Base-by-base conservation (phyloP, 345 rosid species). In the Durio zibethinus region DNA sequence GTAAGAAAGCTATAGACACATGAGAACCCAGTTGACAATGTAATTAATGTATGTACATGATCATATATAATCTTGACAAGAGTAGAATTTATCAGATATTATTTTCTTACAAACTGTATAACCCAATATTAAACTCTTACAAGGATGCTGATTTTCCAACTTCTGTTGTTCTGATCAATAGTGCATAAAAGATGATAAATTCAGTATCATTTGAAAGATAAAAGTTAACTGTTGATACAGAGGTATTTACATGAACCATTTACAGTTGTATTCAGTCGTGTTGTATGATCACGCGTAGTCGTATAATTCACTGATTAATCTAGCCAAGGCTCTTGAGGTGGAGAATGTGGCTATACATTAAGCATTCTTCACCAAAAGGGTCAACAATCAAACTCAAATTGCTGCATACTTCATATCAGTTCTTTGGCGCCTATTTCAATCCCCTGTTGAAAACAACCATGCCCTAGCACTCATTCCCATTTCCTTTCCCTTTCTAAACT, bases 381-480 rank as follows among this genome's bases (percentile, higher is more conserved):
- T 45, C 38, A 18, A 50, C 29, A 50, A 71, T 71, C 60, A 18
- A 50, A 50, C 36, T 20, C 43, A 65, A 48, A 71, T 4, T 14
- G 0, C 18, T 4, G 5, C 42, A 9, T 31, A 18, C 18, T 50
- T 3, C 5, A 15, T 50, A 29, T 71, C 10, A 45, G 56, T 45
- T 45, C 33, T 38, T 66, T 27, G 23, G 38, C 3, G 40, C 25
- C 47, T 64, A 20, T 14, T 67, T 43, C 54, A 42, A 43, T 38
- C 70, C 10, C 70, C 16, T 33, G 1, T 8, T 65, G 50, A 21
- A 40, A 23, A 60, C 18, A 14, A 20, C 25, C 50, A 40, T 1
- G 2, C 70, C 72, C 50, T 21, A 67, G 52, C 72, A 67, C 72
- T 16, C n/a, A 14, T 35, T 35, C 45, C 76, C 76, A 73, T 54